Conservation (phyloP, 2,329 filamentous ascomycete genomes). For the Phialophora macrospora region DNA sequence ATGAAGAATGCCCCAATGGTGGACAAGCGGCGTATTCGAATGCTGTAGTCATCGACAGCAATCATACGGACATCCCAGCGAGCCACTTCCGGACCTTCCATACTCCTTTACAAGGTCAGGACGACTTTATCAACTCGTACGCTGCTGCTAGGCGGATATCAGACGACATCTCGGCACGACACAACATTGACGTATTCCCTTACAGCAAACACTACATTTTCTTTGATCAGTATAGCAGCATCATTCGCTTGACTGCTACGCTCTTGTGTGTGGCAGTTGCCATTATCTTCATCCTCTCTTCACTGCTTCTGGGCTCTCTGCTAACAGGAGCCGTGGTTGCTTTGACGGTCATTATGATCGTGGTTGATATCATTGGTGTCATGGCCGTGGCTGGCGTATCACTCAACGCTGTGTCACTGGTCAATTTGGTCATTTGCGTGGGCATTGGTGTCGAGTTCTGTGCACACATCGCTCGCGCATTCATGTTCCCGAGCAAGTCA, state of each 20-base stretch:
- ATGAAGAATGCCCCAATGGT: constrained; percentile 82
- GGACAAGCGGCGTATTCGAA: constrained; percentile 86
- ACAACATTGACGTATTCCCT: constrained; percentile 84
- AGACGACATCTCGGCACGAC: constrained; percentile 70
- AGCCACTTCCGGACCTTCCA: constrained; percentile 93
- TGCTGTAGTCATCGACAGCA: constrained; percentile 76
- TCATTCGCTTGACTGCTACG: constrained; percentile 76
- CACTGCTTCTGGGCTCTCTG: constrained; percentile 80
- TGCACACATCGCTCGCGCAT: constrained; percentile 92
- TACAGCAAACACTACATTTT: constrained; percentile 99
- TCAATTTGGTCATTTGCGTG: constrained; percentile 96
- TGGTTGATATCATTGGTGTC: constrained; percentile 90
- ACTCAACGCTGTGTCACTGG: constrained; percentile 90
- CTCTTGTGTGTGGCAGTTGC: constrained; percentile 82
- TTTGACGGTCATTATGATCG: constrained; percentile 86
- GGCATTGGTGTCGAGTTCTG: constrained; percentile 98
- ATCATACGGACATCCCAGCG: constrained; percentile 71
- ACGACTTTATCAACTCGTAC: constrained; percentile 92
- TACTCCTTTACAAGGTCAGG: constrained; percentile 81
- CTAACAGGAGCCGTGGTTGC: constrained; percentile 82
- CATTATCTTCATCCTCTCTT: constrained; percentile 82
- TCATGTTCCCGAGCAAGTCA: constrained; percentile 84
- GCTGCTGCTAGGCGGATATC: constrained; percentile 87
- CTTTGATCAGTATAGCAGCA: constrained; percentile 93
- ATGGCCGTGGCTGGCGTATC: constrained; percentile 91